Percentiles rank a stretch among this genome's conserved stretches.
Conservation (phyloP, 129 eudicot genomes). For the Apium graveolens region DNA sequence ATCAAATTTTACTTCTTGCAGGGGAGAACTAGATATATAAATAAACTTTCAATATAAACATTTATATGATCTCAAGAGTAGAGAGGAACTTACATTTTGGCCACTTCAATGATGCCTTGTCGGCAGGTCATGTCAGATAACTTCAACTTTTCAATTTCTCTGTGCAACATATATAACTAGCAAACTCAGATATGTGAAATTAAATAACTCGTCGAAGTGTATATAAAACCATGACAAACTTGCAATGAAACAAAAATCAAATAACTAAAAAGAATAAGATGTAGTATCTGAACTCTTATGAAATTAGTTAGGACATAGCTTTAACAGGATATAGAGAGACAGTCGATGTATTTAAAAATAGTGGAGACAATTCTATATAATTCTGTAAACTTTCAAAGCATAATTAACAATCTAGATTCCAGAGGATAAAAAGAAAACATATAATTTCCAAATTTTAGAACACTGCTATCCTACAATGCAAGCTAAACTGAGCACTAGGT, state of each 20-base stretch:
- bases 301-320: not conserved
- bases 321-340: not conserved
- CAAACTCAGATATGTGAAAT: not conserved
- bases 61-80: not conserved
- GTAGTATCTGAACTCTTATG: not conserved
- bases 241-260: not conserved
- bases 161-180: conserved; percentile 20
- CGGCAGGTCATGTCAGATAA: conserved; percentile 90
- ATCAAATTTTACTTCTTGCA: not conserved
- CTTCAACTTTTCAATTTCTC: conserved; percentile 93
- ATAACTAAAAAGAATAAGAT: not conserved
- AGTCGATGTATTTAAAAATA: not conserved
- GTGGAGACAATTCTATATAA: not conserved
- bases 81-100: conserved; percentile 50
- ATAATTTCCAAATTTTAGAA: not conserved
- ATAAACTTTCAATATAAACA: not conserved
- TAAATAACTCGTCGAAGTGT: not conserved
- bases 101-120: conserved; percentile 89
- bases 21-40: not conserved
- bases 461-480: not conserved
- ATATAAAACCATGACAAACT: not conserved
- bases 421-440: not conserved
- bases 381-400: not conserved
- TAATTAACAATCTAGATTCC: too few relatives aligned
- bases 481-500: not conserved